These are phyloP conservation scores for Trichoderma citrinoviride DNA, from an alignment of 2,329 filamentous ascomycete species.

Conservation along the genomic window DNA sequence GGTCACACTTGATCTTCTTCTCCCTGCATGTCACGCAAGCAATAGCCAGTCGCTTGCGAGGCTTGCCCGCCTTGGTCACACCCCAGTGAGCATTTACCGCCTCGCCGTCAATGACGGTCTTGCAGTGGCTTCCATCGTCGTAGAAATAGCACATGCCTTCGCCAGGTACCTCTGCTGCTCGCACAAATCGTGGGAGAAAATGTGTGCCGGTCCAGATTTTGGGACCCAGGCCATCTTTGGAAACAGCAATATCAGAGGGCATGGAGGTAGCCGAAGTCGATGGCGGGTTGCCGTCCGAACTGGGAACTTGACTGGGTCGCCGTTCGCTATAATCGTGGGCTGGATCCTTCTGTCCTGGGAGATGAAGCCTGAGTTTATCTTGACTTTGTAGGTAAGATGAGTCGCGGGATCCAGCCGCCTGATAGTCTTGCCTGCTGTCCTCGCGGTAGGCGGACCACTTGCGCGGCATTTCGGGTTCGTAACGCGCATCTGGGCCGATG, in stretches of 20 bases:
- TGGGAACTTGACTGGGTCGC: conserved; percentile 25
- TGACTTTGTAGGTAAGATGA: conserved; percentile 34
- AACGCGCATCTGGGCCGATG: conserved; percentile 35
- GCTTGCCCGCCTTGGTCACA: conserved; percentile 90
- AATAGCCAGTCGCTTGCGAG: conserved; percentile 84
- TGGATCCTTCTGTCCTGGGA: conserved; percentile 39
- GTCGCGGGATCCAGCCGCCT: conserved; percentile 42
- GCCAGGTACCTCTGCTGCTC: conserved; percentile 65
- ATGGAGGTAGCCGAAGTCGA: conserved; percentile 32
- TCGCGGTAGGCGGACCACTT: conserved; percentile 44
- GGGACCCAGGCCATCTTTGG: conserved; percentile 61
- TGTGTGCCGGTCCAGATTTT: conserved; percentile 69
- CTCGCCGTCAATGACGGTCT: conserved; percentile 80
- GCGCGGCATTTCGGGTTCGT: conserved; percentile 37
- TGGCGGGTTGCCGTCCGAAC: conserved; percentile 29
- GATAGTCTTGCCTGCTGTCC: conserved; percentile 44
- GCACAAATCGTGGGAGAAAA: conserved; percentile 64
- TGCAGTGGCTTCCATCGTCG: conserved; percentile 79
- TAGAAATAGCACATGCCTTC: conserved; percentile 84
- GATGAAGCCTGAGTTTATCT: conserved; percentile 38
- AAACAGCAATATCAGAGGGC: conserved; percentile 44
- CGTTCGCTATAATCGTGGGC: conserved; percentile 31
- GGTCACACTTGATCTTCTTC: conserved; percentile 97
- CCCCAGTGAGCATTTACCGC: conserved; percentile 89
- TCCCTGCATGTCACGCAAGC: conserved; percentile 91